Percentiles rank a stretch among this genome's conserved stretches.
phyloP scores from a whole-genome alignment of 768 basidiomycete species.

The Wakefieldia striispora region DNA sequence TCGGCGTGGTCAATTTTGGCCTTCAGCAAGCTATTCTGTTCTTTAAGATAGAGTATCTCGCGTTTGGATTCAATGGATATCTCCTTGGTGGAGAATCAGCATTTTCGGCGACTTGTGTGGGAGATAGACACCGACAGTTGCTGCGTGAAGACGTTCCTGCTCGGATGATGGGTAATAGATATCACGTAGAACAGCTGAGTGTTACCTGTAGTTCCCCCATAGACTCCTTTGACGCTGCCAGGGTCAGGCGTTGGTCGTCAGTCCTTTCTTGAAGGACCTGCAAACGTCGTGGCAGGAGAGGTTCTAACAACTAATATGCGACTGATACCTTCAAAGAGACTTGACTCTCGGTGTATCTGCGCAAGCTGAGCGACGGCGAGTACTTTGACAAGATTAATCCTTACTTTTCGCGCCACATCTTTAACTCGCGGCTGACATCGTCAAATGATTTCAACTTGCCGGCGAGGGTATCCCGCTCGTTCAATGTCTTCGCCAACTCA shows the following conservation, averaged over 20 bases:
- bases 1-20: too few species aligned
- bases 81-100: slow-evolving; percentile 16
- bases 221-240: slow-evolving; percentile 54
- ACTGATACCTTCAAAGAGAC: slow-evolving; percentile 23
- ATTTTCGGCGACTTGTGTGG: too few species aligned
- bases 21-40: slow-evolving; percentile 20
- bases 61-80: slow-evolving; percentile 9
- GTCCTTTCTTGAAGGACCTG: slow-evolving; percentile 58
- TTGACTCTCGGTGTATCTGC: slow-evolving; percentile 21
- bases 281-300: neutral
- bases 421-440: slow-evolving; percentile 16
- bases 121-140: slow-evolving; percentile 13
- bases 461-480: slow-evolving; percentile 18
- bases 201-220: slow-evolving; percentile 50
- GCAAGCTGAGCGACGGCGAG: neutral
- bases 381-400: neutral
- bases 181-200: neutral
- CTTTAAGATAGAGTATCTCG: slow-evolving; percentile 19
- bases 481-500: slow-evolving; percentile 13
- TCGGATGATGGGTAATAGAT: neutral
- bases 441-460: slow-evolving; percentile 23
- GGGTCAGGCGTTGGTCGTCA: slow-evolving; percentile 53
- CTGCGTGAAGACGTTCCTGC: slow-evolving; percentile 24
- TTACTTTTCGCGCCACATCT: slow-evolving; percentile 27
- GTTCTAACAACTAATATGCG: neutral